phyloP scores from a whole-genome alignment of 768 basidiomycete species.

The Goffeauzyma gilvescens region DNA sequence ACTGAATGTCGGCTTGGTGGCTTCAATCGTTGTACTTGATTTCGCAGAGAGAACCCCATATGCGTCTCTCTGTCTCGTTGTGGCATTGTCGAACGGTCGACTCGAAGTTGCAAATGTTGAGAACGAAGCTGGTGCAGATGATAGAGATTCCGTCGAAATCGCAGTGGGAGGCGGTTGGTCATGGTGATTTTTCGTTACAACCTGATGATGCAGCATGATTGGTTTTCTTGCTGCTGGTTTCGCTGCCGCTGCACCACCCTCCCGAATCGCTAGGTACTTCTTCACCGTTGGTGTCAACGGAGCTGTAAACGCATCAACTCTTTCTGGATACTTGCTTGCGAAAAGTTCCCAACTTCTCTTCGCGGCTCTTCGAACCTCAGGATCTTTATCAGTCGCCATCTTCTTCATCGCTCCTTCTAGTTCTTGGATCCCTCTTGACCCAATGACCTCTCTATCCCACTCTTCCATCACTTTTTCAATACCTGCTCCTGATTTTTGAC shows the following conservation, averaged over 20 bases:
- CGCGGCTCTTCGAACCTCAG: slow-evolving; percentile 29
- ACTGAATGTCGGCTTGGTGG: too few relatives aligned
- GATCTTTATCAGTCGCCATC: slow-evolving; percentile 33
- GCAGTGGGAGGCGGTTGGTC: too few relatives aligned
- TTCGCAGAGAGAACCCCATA: too few relatives aligned
- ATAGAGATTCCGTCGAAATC: too few relatives aligned
- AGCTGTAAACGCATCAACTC: slow-evolving; percentile 31
- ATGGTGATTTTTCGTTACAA: too few relatives aligned
- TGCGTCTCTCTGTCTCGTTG: too few relatives aligned
- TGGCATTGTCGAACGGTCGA: too few relatives aligned
- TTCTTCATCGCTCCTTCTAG: slow-evolving; percentile 31
- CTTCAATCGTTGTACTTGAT: too few relatives aligned
- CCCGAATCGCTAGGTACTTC: slow-evolving; percentile 26
- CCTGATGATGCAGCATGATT: too few relatives aligned
- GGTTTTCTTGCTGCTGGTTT: too few relatives aligned
- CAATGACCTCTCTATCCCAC: slow-evolving; percentile 23
- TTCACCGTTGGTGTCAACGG: slow-evolving; percentile 34
- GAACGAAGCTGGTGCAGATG: too few relatives aligned
- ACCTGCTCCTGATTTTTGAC: slow-evolving; percentile 19
- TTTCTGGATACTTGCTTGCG: slow-evolving; percentile 27
- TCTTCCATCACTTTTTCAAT: slow-evolving; percentile 20
- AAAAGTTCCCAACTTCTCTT: slow-evolving; percentile 33
- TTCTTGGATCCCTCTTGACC: slow-evolving; percentile 19
- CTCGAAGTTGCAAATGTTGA: too few relatives aligned
- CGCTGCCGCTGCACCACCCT: neutral